Conservation (phyloP, 345 rosid genomes). For the Eucalyptus urophylla region DNA sequence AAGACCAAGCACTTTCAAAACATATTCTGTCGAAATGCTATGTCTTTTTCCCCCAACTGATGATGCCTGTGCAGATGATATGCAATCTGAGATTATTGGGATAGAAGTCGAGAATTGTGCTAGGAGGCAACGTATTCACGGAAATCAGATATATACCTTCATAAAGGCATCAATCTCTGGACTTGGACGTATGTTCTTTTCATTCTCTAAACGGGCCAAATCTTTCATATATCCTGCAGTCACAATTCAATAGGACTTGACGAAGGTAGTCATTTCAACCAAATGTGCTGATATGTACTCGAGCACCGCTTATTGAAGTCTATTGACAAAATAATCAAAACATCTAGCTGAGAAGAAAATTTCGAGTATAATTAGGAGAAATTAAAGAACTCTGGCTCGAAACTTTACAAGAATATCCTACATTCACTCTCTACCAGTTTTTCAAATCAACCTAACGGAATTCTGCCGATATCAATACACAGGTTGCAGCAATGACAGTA, state of each 20-base stretch:
- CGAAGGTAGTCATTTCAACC: neutral
- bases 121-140: neutral
- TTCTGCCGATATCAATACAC: neutral
- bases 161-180: constrained; percentile 90
- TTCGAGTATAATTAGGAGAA: neutral
- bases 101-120: neutral
- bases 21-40: constrained; percentile 73
- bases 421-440: neutral
- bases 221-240: constrained; percentile 52
- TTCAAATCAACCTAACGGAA: neutral
- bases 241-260: neutral
- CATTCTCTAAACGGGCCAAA: constrained; percentile 56
- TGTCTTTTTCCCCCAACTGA: constrained; percentile 63
- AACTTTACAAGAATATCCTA: neutral
- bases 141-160: constrained; percentile 42
- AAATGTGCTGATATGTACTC: neutral
- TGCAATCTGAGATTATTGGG: neutral
- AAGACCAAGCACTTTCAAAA: constrained; percentile 83
- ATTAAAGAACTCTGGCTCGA: neutral
- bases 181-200: constrained; percentile 51
- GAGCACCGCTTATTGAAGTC: neutral
- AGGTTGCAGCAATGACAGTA: neutral
- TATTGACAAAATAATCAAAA: neutral
- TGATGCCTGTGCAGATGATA: constrained; percentile 45
- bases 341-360: neutral